Evolutionary conservation across 768 basidiomycete genomes (phyloP).

Genomic region (Boletus subcaerulescens): DNA sequence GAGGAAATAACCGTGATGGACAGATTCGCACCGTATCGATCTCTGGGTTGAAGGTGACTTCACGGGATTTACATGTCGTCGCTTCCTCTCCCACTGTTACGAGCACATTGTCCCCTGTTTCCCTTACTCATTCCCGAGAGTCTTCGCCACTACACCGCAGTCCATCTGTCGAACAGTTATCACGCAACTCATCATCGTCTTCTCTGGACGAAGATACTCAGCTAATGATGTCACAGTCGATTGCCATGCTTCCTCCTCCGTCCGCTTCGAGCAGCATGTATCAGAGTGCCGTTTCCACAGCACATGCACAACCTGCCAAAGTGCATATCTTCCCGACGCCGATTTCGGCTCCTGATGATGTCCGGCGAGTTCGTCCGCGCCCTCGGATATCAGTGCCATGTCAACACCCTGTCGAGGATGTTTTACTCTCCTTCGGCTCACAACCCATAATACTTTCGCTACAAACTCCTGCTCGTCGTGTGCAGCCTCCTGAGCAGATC

Average conservation of each 20-base stretch:
- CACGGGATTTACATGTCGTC: constrained; percentile 39
- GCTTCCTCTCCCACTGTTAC: constrained; percentile 16
- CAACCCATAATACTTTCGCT: constrained; percentile 60
- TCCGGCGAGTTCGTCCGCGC: constrained; percentile 1
- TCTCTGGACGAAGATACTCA: constrained; percentile 65
- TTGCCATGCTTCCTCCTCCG: constrained; percentile 55
- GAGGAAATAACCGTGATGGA: constrained; percentile 21
- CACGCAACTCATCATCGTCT: constrained; percentile 53
- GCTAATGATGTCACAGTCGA: constrained; percentile 72
- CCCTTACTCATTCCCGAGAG: constrained; percentile 16
- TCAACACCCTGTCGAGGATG: constrained; percentile 35
- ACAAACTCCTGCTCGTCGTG: constrained; percentile 39
- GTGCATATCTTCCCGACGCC: not conserved
- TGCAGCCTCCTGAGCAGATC: constrained; percentile 10
- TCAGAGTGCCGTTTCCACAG: constrained; percentile 62
- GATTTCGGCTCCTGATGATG: not conserved
- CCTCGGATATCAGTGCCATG: constrained; percentile 7
- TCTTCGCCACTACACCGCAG: constrained; percentile 7
- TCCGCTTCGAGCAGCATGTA: constrained; percentile 71
- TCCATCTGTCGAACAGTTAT: constrained; percentile 19
- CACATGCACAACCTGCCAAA: constrained; percentile 1
- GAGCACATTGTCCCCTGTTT: constrained; percentile 27
- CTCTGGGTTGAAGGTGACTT: constrained; percentile 54
- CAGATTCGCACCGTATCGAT: constrained; percentile 50
- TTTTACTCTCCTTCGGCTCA: constrained; percentile 58